These are phyloP conservation scores for Fusarium devonianum DNA, from an alignment of 2,329 filamentous ascomycete genomes.

Conservation along the genomic window DNA sequence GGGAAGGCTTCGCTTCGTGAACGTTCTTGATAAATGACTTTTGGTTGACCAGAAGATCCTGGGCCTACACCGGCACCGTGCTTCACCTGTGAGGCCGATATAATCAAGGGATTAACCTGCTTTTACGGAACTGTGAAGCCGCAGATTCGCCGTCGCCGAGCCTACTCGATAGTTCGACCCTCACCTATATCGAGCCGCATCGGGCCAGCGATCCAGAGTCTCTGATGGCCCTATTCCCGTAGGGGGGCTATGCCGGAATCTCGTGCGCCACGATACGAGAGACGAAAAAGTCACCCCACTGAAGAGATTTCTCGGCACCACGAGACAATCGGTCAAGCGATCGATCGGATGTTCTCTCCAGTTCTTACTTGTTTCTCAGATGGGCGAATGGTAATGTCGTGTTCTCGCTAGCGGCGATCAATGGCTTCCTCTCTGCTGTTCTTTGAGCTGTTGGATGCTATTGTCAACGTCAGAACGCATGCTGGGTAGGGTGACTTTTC, in stretches of 20 bases:
- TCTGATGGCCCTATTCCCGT: slow-evolving; percentile 26
- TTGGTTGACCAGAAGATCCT: slow-evolving; percentile 23
- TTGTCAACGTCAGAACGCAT: slow-evolving; percentile 32
- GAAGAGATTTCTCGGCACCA: slow-evolving; percentile 42
- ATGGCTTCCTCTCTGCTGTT: slow-evolving; percentile 22
- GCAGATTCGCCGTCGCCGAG: slow-evolving; percentile 38
- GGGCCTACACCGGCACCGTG: slow-evolving; percentile 33
- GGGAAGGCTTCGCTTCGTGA: slow-evolving; percentile 20
- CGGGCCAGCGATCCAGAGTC: slow-evolving; percentile 23
- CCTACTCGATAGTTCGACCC: slow-evolving; percentile 35
- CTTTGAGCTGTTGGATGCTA: slow-evolving; percentile 23
- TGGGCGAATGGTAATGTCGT: slow-evolving; percentile 28
- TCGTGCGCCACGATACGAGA: slow-evolving; percentile 35
- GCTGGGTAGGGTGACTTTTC: slow-evolving; percentile 39
- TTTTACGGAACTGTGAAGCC: slow-evolving; percentile 38
- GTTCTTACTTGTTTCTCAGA: slow-evolving; percentile 23
- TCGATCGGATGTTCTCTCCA: slow-evolving; percentile 38
- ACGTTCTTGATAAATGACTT: slow-evolving; percentile 31
- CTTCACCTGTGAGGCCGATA: slow-evolving; percentile 28
- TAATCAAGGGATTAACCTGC: slow-evolving; percentile 32
- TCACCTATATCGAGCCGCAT: slow-evolving; percentile 37
- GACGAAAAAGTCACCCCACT: slow-evolving; percentile 40
- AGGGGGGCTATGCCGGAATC: slow-evolving; percentile 36
- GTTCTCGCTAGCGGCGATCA: slow-evolving; percentile 19
- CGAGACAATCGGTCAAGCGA: slow-evolving; percentile 41